These are phyloP conservation scores for Xerocomellus dryophilus DNA, from an alignment of 768 basidiomycete species.

Conservation along the genomic window DNA sequence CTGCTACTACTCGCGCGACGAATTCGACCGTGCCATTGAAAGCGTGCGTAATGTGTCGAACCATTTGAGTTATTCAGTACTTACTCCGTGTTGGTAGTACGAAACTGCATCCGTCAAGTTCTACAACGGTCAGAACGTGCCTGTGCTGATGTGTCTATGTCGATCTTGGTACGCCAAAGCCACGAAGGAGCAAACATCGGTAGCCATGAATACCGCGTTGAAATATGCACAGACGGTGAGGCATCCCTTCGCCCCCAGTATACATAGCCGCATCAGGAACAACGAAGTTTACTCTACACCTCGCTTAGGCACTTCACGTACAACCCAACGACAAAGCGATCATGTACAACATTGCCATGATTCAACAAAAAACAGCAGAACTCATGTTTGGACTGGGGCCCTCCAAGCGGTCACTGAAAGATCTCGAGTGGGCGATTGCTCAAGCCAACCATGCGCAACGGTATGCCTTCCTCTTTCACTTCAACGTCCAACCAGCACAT, in stretches of 20 bases:
- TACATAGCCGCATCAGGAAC: neutral
- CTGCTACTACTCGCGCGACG: conserved; percentile 88
- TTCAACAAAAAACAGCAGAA: conserved; percentile 94
- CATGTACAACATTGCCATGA: conserved; percentile 96
- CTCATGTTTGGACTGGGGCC: conserved; percentile 73
- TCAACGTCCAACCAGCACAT: neutral
- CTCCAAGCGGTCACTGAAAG: conserved; percentile 75
- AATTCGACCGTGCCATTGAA: conserved; percentile 95
- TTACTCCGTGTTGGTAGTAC: conserved; percentile 52
- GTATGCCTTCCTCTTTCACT: conserved; percentile 40
- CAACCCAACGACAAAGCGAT: conserved; percentile 88
- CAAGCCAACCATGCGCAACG: conserved; percentile 85
- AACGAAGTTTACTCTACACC: conserved; percentile 1
- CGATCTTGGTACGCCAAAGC: conserved; percentile 95
- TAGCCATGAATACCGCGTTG: conserved; percentile 80
- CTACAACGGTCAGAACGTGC: conserved; percentile 67
- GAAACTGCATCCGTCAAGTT: conserved; percentile 85
- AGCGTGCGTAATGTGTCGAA: conserved; percentile 53
- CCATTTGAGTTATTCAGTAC: neutral
- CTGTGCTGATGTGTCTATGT: conserved; percentile 80
- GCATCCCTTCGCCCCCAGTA: neutral
- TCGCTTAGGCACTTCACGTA: conserved; percentile 70
- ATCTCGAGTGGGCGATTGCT: conserved; percentile 73
- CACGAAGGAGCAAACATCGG: conserved; percentile 80
- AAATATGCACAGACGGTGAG: conserved; percentile 76